phyloP scores from a whole-genome alignment of 2,329 filamentous ascomycete genomes.

The Ceratocystis smalleyi region DNA sequence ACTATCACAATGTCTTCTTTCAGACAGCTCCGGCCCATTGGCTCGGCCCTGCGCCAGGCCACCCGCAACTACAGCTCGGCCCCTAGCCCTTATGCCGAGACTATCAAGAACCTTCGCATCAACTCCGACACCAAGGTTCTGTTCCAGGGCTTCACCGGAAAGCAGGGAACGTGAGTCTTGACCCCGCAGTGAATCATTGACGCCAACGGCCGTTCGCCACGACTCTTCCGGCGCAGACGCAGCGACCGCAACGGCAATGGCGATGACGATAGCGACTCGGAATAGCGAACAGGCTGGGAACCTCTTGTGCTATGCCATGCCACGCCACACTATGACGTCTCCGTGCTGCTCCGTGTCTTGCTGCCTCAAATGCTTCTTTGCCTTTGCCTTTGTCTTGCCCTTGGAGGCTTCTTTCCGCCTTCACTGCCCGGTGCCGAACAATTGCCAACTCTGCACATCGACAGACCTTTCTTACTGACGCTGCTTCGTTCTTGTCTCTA shows the following conservation, averaged over 20 bases:
- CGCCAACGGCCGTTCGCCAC: too few relatives aligned
- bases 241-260: too few relatives aligned
- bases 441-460: background rate
- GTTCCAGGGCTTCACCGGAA: constrained; percentile 94
- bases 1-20: constrained; percentile 64
- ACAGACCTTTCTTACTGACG: background rate
- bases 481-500: constrained; percentile 26
- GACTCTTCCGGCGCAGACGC: too few relatives aligned
- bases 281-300: background rate
- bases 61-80: constrained; percentile 61
- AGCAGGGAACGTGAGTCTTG: constrained; percentile 71
- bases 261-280: background rate
- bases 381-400: too few relatives aligned
- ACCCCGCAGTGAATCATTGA: too few relatives aligned
- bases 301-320: background rate
- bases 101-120: constrained; percentile 78
- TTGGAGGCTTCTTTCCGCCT: background rate
- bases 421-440: background rate
- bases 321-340: background rate
- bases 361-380: background rate
- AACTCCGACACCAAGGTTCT: constrained; percentile 86
- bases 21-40: constrained; percentile 52
- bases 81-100: constrained; percentile 53
- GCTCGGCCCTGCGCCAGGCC: constrained; percentile 49
- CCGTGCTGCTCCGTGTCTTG: background rate